A percentile compares a stretch with the other conserved stretches of the same genome.
phyloP scores from a whole-genome alignment of 768 basidiomycete genomes.

The Suillus occidentalis region DNA sequence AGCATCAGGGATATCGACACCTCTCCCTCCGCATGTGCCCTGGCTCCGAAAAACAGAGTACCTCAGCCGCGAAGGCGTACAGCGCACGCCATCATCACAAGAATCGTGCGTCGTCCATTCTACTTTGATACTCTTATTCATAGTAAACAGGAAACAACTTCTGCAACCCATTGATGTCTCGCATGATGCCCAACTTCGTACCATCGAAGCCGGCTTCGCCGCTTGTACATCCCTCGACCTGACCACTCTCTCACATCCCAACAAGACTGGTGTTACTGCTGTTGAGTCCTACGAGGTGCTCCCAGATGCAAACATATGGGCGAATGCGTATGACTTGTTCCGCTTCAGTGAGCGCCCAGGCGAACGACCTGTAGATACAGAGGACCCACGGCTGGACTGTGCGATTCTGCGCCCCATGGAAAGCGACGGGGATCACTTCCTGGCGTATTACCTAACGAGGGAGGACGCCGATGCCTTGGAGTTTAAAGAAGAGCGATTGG shows the following conservation, averaged over 20 bases:
- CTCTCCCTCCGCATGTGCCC: slow-evolving; percentile 63
- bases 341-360: slow-evolving; percentile 84
- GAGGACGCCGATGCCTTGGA: slow-evolving; percentile 68
- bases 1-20: slow-evolving; percentile 42
- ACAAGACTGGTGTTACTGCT: slow-evolving; percentile 71
- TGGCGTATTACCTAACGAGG: slow-evolving; percentile 80
- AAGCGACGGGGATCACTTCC: slow-evolving; percentile 84
- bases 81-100: slow-evolving; percentile 39
- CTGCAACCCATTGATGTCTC: slow-evolving; percentile 66
- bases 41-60: slow-evolving; percentile 96
- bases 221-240: slow-evolving; percentile 60
- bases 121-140: background rate
- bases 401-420: slow-evolving; percentile 87
- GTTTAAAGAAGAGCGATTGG: slow-evolving; percentile 60
- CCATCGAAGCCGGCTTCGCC: slow-evolving; percentile 76
- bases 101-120: slow-evolving; percentile 52
- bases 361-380: slow-evolving; percentile 66
- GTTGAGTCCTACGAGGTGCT: slow-evolving; percentile 81
- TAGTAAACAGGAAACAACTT: slow-evolving; percentile 45
- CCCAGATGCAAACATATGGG: slow-evolving; percentile 85
- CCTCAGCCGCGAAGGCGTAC: slow-evolving; percentile 62
- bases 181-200: slow-evolving; percentile 67
- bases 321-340: slow-evolving; percentile 87
- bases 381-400: slow-evolving; percentile 81
- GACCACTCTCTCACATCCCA: slow-evolving; percentile 67